Evolutionary conservation across 1,284 basidiomycete species (phyloP).

Genomic region (Tilletia indica): DNA sequence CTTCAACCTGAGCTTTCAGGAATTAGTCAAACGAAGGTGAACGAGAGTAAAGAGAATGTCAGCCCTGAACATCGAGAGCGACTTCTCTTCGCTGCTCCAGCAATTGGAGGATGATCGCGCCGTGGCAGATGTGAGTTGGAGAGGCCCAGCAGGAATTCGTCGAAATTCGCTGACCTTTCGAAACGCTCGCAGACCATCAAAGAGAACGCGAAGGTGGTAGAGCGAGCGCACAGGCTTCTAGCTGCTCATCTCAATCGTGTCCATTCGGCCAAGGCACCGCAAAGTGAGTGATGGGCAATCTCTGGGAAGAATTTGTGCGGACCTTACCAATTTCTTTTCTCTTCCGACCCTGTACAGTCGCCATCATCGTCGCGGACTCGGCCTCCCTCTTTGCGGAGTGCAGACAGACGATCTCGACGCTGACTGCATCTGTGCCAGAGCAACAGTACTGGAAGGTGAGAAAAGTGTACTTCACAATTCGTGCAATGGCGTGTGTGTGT

Average conservation of each 20-base stretch:
- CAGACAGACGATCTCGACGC: slow-evolving; percentile 14
- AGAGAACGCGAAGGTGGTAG: slow-evolving; percentile 37
- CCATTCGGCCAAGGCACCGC: slow-evolving; percentile 29
- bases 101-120: slow-evolving; percentile 7
- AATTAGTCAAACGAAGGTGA: too few relatives aligned
- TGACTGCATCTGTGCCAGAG: slow-evolving; percentile 26
- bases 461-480: neutral
- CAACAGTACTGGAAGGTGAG: slow-evolving; percentile 33
- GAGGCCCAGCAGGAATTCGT: too few relatives aligned
- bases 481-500: too few relatives aligned
- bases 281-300: slow-evolving; percentile 16
- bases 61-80: neutral
- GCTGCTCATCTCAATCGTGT: slow-evolving; percentile 30
- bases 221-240: slow-evolving; percentile 29
- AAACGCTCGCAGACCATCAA: slow-evolving; percentile 24
- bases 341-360: slow-evolving; percentile 12
- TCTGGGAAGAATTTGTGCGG: too few relatives aligned
- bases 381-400: neutral
- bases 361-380: slow-evolving; percentile 4
- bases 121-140: slow-evolving; percentile 9
- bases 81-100: slow-evolving; percentile 5
- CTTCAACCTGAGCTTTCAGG: neutral
- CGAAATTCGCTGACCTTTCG: neutral
- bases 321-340: too few relatives aligned
- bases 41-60: neutral